Percentiles rank a stretch among this genome's conserved stretches.
phyloP scores from a whole-genome alignment of 257 asterid genomes.

The Solanum ahanhuiri region DNA sequence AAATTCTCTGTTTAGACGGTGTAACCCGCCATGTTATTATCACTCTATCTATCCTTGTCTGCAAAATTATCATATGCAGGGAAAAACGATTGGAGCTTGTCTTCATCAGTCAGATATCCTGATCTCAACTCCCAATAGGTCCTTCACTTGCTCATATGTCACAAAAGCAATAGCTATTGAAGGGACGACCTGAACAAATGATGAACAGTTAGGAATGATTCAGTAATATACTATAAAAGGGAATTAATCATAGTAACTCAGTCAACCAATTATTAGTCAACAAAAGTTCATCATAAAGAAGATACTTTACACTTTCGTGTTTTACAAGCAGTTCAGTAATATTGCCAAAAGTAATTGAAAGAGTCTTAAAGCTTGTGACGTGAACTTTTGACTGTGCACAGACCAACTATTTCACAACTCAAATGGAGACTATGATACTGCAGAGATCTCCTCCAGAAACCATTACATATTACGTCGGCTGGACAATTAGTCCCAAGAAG shows the following conservation, averaged over 20 bases:
- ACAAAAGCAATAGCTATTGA: constrained; percentile 90
- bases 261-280: neutral
- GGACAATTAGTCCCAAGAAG: neutral
- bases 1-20: neutral
- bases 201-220: neutral
- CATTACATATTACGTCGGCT: neutral
- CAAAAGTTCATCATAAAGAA: neutral
- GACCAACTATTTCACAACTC: neutral
- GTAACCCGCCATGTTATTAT: neutral
- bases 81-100: constrained; percentile 12
- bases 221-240: neutral
- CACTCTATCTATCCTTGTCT: constrained; percentile 22
- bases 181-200: constrained; percentile 65
- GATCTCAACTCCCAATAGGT: constrained; percentile 71
- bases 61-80: constrained; percentile 29
- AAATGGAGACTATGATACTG: neutral
- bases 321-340: neutral
- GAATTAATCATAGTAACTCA: neutral
- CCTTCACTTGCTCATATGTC: constrained; percentile 91
- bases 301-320: neutral
- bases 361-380: neutral
- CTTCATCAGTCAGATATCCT: constrained; percentile 67
- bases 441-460: neutral
- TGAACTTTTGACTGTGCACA: neutral
- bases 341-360: neutral